A percentile compares a stretch with the other conserved stretches of the same genome.
Conservation (phyloP, 805 yeast genomes). For the Lipomyces mesembrius region DNA sequence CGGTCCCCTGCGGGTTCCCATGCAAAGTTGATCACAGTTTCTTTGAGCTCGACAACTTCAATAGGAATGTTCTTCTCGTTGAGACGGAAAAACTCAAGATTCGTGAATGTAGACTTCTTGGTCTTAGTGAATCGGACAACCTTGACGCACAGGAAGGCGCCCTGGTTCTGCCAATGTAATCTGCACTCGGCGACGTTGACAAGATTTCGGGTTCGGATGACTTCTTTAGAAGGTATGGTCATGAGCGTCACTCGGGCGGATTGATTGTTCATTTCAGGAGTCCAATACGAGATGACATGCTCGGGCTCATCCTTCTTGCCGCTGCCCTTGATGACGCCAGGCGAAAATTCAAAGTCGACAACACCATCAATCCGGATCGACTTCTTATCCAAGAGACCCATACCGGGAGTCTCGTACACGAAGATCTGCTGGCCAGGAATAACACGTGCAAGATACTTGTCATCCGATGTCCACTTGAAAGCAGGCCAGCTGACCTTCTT, state of each 20-base stretch:
- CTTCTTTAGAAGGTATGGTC: slow-evolving; percentile 81
- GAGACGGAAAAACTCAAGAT: slow-evolving; percentile 87
- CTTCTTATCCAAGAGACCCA: slow-evolving; percentile 85
- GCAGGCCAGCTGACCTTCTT: slow-evolving; percentile 90
- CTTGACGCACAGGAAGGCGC: slow-evolving; percentile 83
- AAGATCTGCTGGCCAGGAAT: slow-evolving; percentile 88
- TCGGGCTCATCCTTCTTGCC: slow-evolving; percentile 56
- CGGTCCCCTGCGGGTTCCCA: slow-evolving; percentile 97
- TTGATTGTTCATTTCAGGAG: slow-evolving; percentile 90
- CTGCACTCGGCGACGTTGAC: slow-evolving; percentile 92
- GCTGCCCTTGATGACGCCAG: slow-evolving; percentile 75
- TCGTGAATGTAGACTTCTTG: slow-evolving; percentile 86
- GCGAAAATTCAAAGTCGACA: slow-evolving; percentile 93
- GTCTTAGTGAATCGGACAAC: slow-evolving; percentile 97
- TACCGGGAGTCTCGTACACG: slow-evolving; percentile 78
- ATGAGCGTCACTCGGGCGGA: slow-evolving; percentile 92
- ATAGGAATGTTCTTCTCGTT: slow-evolving; percentile 91
- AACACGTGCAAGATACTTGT: slow-evolving; percentile 90
- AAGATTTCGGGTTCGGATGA: slow-evolving; percentile 87
- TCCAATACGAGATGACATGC: slow-evolving; percentile 88
- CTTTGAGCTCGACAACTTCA: slow-evolving; percentile 90
- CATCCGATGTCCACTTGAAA: slow-evolving; percentile 93
- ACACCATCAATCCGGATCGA: slow-evolving; percentile 80
- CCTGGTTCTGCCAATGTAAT: slow-evolving; percentile 92
- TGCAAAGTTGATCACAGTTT: slow-evolving; percentile 81